Base-by-base conservation (phyloP, 164 flowering plant species). In the Tetrastigma voinierianum region DNA sequence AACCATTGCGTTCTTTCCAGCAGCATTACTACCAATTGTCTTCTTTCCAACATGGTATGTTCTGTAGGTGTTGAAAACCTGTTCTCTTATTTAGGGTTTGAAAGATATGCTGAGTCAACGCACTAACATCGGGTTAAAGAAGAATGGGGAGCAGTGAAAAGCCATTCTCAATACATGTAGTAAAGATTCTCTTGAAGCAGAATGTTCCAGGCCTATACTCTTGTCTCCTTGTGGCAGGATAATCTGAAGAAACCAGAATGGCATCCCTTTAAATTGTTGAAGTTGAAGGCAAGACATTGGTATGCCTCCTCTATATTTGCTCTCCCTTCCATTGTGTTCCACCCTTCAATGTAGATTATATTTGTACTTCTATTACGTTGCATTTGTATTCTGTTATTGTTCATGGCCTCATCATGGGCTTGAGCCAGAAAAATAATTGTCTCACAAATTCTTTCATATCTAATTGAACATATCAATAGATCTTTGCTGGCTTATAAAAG, bases 91-190 rank as follows among this genome's bases (percentile, higher is more conserved):
- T 24, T 67, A 86, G 90, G 86, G 86, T 17, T 70, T 86, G 76
- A 6, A 2, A 2, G 85, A 79, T 43, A 62, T 83, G 72, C 19
- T 80, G 63, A 65, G 47, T 12, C 59, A 44, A 59, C 78, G 74
- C 20, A 65, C 66, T 45, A 61, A 70, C 49, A 80, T 84, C 72
- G 86, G 86, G 32, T 64, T 87, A 25, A 87, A 83, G 57, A 78
- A 78, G 87, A 56, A 82, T 87, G 89, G 91, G 91, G 10, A 87
- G 85, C 87, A 87, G 71, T n/a, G 44, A 24, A 0, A 85, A 87
- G 65, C 67, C 82, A 11, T 87, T 86, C 61, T 44, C 10, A 62
- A 67, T 11, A 64, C 71, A 18, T 86, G 87, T 77, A 84, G 65
- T 25, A 72, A 49, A 81, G 69, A 60, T 88, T 70, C 52, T 3